Conservation (phyloP, 2,329 filamentous ascomycete species). For the Grosmannia clavigera region DNA sequence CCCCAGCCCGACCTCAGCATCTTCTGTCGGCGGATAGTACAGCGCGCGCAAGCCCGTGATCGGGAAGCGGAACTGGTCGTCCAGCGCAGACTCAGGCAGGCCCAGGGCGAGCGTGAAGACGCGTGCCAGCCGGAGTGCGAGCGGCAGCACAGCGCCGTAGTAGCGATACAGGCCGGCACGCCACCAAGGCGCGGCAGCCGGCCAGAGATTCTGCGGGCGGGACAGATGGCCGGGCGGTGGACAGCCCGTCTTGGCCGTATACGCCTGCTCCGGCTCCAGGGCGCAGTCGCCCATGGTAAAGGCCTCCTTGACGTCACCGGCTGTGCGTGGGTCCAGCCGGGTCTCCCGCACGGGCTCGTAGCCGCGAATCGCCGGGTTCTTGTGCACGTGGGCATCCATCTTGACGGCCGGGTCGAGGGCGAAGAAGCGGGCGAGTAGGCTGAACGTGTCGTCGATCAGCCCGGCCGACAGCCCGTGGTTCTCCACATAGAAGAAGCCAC, state of each 20-base stretch:
- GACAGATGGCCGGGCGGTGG: slow-evolving; percentile 15
- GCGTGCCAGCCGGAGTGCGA: slow-evolving; percentile 9
- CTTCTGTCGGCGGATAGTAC: slow-evolving; percentile 15
- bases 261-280: slow-evolving; percentile 24
- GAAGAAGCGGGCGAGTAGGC: slow-evolving; percentile 10
- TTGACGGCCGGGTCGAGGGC: slow-evolving; percentile 18
- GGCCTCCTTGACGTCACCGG: slow-evolving; percentile 15
- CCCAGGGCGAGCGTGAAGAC: slow-evolving; percentile 14
- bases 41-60: slow-evolving; percentile 16
- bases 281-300: slow-evolving; percentile 24
- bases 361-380: slow-evolving; percentile 22
- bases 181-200: slow-evolving; percentile 19
- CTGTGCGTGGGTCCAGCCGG: slow-evolving; percentile 18
- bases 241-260: slow-evolving; percentile 1
- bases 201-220: slow-evolving; percentile 23
- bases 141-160: slow-evolving; percentile 15
- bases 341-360: slow-evolving; percentile 24
- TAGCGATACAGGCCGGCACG: slow-evolving; percentile 22
- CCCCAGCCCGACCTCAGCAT: slow-evolving; percentile 25
- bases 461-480: slow-evolving; percentile 17
- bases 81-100: slow-evolving; percentile 21
- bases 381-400: slow-evolving; percentile 21
- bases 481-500: slow-evolving; percentile 21
- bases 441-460: slow-evolving; percentile 1
- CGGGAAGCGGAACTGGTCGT: slow-evolving; percentile 25